Base-by-base conservation (phyloP, 129 eudicot species). In the Sambucus nigra region DNA sequence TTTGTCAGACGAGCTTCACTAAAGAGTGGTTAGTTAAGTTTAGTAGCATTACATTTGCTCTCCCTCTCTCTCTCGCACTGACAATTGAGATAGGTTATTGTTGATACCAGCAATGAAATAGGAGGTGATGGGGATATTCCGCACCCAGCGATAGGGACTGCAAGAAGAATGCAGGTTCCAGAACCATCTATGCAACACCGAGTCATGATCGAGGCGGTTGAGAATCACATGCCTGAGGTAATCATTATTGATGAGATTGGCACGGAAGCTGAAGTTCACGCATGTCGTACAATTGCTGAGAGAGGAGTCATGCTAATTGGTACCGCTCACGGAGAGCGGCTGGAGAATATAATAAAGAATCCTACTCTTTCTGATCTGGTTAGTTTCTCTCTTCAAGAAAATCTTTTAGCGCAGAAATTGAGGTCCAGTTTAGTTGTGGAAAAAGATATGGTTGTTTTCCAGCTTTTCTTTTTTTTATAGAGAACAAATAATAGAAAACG, bases 221-320 rank as follows among this genome's bases (percentile, higher is more conserved):
- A 86, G 55, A 86, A 86, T 78, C 95, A 86, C 87, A 86, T 78
- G 95, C 95, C 95, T 47, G 75, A 86, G 72, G 92, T 81, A 55
- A 78, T 86, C 23, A 76, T 81, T 60, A 62, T 86, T 55, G 95
- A 86, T 66, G 95, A 86, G 74, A 81, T 86, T 47, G 78, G 95
- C 64, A 86, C 92, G 12, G 72, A 73, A 51, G 76, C 72, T 52
- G 95, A 86, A 65, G 92, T 76, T 49, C 60, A 32, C 18, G 92
- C 95, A 75, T 81, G 87, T 59, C 73, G 81, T 31, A 69, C 95
- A 2, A 86, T 86, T 62, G 91, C 95, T 14, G 78, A 86, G 64
- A 79, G 92, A 81, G 95, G 95, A 29, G 80, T 86, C 44, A 81
- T 81, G 95, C 95, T 86, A 65, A 76, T 81, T 35, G 95, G 82